Percentiles rank a stretch among this genome's conserved stretches.
Evolutionary conservation across 352 stramenopile species (phyloP).

Genomic region (Phytophthora cajani): DNA sequence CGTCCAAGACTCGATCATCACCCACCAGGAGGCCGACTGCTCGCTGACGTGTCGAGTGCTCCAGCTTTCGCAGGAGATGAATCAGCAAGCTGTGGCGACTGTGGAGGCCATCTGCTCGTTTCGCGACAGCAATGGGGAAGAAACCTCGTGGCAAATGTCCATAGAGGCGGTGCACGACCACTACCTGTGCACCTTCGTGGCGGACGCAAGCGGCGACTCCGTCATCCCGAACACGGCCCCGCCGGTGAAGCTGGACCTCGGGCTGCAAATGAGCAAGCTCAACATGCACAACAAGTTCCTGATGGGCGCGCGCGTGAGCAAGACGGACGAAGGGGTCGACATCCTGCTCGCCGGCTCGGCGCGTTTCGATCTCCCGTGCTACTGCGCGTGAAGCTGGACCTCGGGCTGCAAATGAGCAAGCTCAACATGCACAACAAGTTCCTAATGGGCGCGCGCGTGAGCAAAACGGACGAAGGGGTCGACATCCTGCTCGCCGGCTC

Average conservation of each 20-base stretch:
- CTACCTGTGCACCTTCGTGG: slow-evolving; percentile 55
- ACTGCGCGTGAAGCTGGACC: slow-evolving; percentile 26
- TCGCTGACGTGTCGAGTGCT: slow-evolving; percentile 48
- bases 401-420: slow-evolving; percentile 42
- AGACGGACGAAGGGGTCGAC: slow-evolving; percentile 31
- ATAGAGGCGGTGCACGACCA: slow-evolving; percentile 62
- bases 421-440: slow-evolving; percentile 51
- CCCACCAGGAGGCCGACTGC: slow-evolving; percentile 35
- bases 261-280: slow-evolving; percentile 42
- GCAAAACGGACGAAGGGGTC: slow-evolving; percentile 29
- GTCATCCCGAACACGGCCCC: slow-evolving; percentile 23
- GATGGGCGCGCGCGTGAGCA: slow-evolving; percentile 30
- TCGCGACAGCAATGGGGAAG: slow-evolving; percentile 21
- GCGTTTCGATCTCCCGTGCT: slow-evolving; percentile 41
- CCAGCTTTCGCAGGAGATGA: slow-evolving; percentile 32
- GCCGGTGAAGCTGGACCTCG: slow-evolving; percentile 29
- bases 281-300: slow-evolving; percentile 50
- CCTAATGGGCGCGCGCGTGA: slow-evolving; percentile 31
- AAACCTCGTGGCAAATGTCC: slow-evolving; percentile 53
- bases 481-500: slow-evolving; percentile 52
- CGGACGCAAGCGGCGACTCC: slow-evolving; percentile 29
- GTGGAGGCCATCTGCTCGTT: slow-evolving; percentile 47
- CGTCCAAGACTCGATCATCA: slow-evolving; percentile 53
- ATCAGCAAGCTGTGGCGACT: slow-evolving; percentile 45
- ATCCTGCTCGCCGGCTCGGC: slow-evolving; percentile 52